phyloP scores from a whole-genome alignment of 257 asterid species.

The Primulina eburnea region DNA sequence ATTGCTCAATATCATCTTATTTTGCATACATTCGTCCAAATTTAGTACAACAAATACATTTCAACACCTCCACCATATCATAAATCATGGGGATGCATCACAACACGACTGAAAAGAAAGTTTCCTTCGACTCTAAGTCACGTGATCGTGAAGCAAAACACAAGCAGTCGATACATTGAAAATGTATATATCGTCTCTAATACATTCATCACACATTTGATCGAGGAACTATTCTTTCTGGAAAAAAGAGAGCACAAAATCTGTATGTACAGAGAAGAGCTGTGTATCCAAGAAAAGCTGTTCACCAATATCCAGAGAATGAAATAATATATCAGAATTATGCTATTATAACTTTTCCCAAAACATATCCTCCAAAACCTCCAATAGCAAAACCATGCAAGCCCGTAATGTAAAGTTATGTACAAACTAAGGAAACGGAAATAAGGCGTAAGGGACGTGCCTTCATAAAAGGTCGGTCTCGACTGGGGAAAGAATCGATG shows the following conservation, averaged over 20 bases:
- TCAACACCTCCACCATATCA: background rate
- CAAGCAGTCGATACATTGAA: background rate
- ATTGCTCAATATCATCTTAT: background rate
- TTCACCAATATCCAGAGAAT: slow-evolving; percentile 24
- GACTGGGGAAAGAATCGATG: slow-evolving; percentile 84
- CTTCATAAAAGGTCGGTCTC: slow-evolving; percentile 96
- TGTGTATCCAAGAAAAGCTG: slow-evolving; percentile 97
- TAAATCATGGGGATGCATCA: background rate
- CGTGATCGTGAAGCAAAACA: background rate
- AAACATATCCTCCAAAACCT: too few relatives aligned
- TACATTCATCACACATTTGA: background rate
- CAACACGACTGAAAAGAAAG: background rate
- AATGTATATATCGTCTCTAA: background rate
- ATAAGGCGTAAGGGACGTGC: slow-evolving; percentile 29
- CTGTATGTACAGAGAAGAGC: slow-evolving; percentile 99
- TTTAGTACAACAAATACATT: background rate
- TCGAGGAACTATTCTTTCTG: slow-evolving; percentile 72
- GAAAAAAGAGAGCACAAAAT: slow-evolving; percentile 86
- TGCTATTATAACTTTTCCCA: background rate
- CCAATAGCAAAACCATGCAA: too few relatives aligned
- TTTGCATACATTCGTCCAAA: background rate
- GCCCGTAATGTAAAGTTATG: too few relatives aligned
- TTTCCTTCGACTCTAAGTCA: background rate
- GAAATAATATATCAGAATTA: slow-evolving; percentile 25
- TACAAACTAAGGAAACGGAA: background rate